Percentiles rank a stretch among this genome's conserved stretches.
These are phyloP conservation scores for Stephania yunnanensis DNA, from an alignment of 164 flowering plant genomes.

Conservation along the genomic window DNA sequence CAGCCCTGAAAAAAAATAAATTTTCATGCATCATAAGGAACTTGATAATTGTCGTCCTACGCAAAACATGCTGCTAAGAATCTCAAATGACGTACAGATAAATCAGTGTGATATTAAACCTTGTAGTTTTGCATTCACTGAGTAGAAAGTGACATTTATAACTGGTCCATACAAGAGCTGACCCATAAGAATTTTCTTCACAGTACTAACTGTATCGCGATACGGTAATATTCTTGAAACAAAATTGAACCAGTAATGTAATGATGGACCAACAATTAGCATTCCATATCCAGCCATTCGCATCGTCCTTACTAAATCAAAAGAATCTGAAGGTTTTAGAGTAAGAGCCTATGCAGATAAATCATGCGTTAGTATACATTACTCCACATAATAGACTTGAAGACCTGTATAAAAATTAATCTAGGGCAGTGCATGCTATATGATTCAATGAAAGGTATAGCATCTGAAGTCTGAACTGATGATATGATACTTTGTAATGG, in stretches of 20 bases:
- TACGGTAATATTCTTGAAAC: constrained; percentile 69
- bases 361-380: no score
- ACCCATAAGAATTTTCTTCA: constrained; percentile 77
- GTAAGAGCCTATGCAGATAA: constrained; percentile 41
- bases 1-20: not conserved
- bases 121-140: constrained; percentile 68
- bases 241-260: constrained; percentile 85
- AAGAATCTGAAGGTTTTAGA: constrained; percentile 35
- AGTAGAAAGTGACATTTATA: constrained; percentile 70
- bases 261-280: constrained; percentile 74
- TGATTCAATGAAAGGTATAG: not conserved
- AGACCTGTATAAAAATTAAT: not conserved
- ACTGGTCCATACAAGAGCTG: constrained; percentile 70
- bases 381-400: no score
- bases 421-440: not conserved
- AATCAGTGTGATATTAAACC: constrained; percentile 31
- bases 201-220: constrained; percentile 51
- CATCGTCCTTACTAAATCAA: constrained; percentile 62
- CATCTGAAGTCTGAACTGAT: not conserved
- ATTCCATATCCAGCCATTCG: constrained; percentile 90
- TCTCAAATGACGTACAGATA: no score
- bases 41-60: not conserved
- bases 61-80: not conserved
- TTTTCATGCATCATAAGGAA: not conserved
- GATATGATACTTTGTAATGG: not conserved